These are phyloP conservation scores for Carex myosuroides DNA, from an alignment of 176 grass and related monocot species.

Conservation along the genomic window DNA sequence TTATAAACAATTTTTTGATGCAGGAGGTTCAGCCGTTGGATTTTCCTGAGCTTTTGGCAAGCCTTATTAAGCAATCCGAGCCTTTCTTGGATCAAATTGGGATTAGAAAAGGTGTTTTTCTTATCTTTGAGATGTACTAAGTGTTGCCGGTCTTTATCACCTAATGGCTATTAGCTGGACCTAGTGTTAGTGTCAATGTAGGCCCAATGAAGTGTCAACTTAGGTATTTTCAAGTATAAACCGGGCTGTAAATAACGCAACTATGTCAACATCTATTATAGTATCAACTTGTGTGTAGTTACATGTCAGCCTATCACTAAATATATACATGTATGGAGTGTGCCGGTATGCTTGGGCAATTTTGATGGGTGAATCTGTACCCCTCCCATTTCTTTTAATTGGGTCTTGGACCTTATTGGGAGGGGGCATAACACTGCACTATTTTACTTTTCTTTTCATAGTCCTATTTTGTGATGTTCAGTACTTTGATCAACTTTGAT, in stretches of 20 bases:
- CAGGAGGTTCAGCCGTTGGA: conserved; percentile 76
- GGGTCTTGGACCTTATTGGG: not conserved
- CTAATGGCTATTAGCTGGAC: not conserved
- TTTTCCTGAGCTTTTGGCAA: conserved; percentile 75
- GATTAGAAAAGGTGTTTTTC: conserved; percentile 67
- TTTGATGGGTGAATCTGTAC: not conserved
- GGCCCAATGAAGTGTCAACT: not conserved
- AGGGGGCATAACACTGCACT: not conserved
- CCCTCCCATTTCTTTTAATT: not conserved
- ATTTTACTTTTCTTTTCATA: not conserved
- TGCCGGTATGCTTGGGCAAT: not conserved
- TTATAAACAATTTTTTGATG: conserved; percentile 25
- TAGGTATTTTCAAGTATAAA: not conserved
- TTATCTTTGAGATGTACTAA: conserved; percentile 2
- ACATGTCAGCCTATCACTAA: not conserved
- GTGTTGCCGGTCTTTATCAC: not conserved
- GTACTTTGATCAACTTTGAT: not conserved
- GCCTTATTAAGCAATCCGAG: conserved; percentile 83
- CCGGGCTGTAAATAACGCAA: not conserved
- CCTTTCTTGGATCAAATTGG: conserved; percentile 91
- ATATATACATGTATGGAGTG: not conserved
- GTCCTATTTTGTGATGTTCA: not conserved
- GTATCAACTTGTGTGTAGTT: not conserved
- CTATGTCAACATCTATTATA: not conserved
- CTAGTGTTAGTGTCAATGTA: not conserved